Evolutionary conservation across 495 filamentous ascomycete genomes (phyloP).

Genomic region (Xylaria intraflava): DNA sequence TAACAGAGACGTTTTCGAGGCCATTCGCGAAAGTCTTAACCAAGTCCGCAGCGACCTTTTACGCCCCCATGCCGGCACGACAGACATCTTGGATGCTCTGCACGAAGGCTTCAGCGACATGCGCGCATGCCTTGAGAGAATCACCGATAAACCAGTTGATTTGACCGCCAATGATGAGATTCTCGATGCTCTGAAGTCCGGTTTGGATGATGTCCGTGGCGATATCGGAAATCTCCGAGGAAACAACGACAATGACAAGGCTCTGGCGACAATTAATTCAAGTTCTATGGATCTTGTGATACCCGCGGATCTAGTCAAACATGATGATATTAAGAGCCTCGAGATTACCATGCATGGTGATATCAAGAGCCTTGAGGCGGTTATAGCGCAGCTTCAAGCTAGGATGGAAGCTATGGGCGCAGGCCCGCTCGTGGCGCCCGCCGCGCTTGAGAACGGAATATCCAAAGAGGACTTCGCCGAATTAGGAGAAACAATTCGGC

Average conservation of each 20-base stretch:
- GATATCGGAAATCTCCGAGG: constrained; percentile 74
- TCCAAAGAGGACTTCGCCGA: constrained; percentile 39
- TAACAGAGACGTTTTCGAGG: constrained; percentile 57
- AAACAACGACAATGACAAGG: constrained; percentile 41
- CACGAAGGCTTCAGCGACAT: constrained; percentile 75
- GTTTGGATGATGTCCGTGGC: constrained; percentile 60
- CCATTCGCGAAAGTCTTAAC: constrained; percentile 63
- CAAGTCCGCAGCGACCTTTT: constrained; percentile 59
- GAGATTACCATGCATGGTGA: constrained; percentile 59
- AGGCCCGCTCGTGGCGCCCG: constrained; percentile 37
- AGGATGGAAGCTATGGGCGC: constrained; percentile 79
- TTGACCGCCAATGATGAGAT: constrained; percentile 79
- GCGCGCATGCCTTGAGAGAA: constrained; percentile 65
- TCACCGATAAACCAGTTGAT: constrained; percentile 69
- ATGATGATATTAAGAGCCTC: constrained; percentile 72
- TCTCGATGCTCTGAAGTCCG: constrained; percentile 74
- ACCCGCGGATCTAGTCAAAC: constrained; percentile 42
- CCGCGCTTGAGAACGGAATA: constrained; percentile 22
- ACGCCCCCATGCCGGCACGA: constrained; percentile 50
- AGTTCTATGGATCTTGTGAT: constrained; percentile 24
- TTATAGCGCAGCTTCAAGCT: constrained; percentile 72
- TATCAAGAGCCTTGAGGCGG: constrained; percentile 75
- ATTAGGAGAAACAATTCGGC: constrained; percentile 33
- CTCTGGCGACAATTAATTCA: constrained; percentile 47
- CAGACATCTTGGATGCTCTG: constrained; percentile 73